Evolutionary conservation across 2,329 filamentous ascomycete genomes (phyloP).

Genomic region (Nigrospora oryzae): DNA sequence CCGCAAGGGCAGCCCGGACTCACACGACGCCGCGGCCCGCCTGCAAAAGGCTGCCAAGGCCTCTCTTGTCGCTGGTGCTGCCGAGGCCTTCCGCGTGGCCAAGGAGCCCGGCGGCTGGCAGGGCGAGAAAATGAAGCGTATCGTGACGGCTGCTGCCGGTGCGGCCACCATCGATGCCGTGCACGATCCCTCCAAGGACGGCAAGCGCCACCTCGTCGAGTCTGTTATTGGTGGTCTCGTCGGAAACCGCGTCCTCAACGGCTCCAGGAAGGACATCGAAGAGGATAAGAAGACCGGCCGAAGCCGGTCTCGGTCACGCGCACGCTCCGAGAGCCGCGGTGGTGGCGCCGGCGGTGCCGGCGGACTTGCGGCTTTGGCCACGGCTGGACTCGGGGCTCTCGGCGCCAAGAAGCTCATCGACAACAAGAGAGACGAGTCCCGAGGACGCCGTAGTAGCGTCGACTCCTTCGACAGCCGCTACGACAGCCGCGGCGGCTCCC

Average conservation of each 20-base stretch:
- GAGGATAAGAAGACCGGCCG: constrained; percentile 51
- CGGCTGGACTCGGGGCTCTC: constrained; percentile 51
- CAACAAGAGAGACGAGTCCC: constrained; percentile 31
- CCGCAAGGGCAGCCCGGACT: constrained; percentile 27
- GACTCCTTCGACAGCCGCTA: constrained; percentile 37
- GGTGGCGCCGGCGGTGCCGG: constrained; percentile 34
- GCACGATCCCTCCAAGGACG: constrained; percentile 61
- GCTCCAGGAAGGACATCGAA: constrained; percentile 59
- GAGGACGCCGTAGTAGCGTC: constrained; percentile 39
- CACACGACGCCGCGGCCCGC: constrained; percentile 40
- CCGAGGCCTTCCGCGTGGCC: constrained; percentile 84
- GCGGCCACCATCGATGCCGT: constrained; percentile 80
- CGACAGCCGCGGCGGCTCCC: constrained; percentile 24
- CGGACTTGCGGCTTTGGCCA: constrained; percentile 55
- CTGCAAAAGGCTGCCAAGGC: constrained; percentile 85
- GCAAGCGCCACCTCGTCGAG: constrained; percentile 78
- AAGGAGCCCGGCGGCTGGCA: constrained; percentile 86
- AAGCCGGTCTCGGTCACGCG: constrained; percentile 61
- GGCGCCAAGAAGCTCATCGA: constrained; percentile 52
- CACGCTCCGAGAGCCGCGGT: constrained; percentile 44
- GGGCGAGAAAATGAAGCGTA: constrained; percentile 83
- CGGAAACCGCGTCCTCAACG: constrained; percentile 79
- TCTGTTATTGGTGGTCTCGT: constrained; percentile 84
- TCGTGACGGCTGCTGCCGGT: constrained; percentile 78
- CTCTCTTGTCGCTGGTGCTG: constrained; percentile 79